Conservation (phyloP, 208 protist genomes). For the Porcisia deanei region DNA sequence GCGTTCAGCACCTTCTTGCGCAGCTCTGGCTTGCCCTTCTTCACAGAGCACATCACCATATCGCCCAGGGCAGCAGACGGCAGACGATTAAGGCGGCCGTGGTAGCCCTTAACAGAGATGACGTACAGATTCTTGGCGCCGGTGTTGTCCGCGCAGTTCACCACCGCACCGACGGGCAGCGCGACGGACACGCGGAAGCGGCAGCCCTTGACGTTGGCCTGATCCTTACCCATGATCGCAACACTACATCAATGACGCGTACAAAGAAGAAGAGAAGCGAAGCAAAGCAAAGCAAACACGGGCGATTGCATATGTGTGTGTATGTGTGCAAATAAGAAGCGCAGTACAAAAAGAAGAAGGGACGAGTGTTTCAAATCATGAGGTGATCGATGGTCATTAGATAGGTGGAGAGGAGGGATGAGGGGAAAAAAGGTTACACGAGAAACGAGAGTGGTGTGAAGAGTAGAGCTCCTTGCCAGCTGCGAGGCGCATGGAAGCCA, state of each 20-base stretch:
- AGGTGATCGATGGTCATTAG: background rate
- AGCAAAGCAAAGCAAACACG: background rate
- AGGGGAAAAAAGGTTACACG: background rate
- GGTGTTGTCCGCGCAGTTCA: slow-evolving; percentile 99
- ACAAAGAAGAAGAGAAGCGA: background rate
- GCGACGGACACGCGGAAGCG: slow-evolving; percentile 99
- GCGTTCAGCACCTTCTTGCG: slow-evolving; percentile 99
- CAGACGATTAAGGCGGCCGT: slow-evolving; percentile 98
- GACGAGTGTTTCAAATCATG: background rate
- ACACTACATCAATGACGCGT: background rate
- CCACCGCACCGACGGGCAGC: slow-evolving; percentile 98
- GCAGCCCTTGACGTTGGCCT: slow-evolving; percentile 91
- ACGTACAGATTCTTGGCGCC: slow-evolving; percentile 99
- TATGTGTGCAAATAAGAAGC: too few species aligned
- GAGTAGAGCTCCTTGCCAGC: background rate
- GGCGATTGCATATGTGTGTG: background rate
- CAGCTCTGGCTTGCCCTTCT: slow-evolving; percentile 99
- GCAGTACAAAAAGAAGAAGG: background rate
- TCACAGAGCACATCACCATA: slow-evolving; percentile 99
- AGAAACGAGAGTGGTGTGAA: background rate
- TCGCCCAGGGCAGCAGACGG: slow-evolving; percentile 98
- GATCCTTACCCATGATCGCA: slow-evolving; percentile 87
- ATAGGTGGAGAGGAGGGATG: background rate
- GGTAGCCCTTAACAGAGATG: slow-evolving; percentile 98
- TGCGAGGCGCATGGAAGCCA: background rate